Base-by-base conservation (phyloP, 768 basidiomycete species). In the Suillus americanus region DNA sequence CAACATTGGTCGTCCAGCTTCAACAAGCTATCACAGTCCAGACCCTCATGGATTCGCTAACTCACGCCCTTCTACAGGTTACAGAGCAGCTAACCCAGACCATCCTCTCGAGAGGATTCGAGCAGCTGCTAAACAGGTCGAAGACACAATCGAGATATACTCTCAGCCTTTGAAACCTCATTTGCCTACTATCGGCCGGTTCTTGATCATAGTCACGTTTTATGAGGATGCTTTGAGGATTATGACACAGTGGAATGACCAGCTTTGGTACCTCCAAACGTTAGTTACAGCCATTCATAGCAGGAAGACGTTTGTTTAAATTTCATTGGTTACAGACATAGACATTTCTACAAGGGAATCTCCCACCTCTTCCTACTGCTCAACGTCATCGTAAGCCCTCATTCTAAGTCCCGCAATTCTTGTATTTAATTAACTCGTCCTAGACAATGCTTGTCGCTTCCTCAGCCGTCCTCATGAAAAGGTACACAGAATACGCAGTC, bases 241-340 rank as follows among this genome's bases (percentile, higher is more conserved):
- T 73, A 62, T 93, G 65, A 93, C 95, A 3, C 97, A 99, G 76
- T 99, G 95, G 95, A 76, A 86, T 56, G 97, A 99, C 81, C 97
- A 99, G 79, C 86, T 97, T 62, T 99, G 97, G 94, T 99, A 98
- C 78, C 82, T 99, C 72, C 94, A 98, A 77, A 89, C 88, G 97
- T 97, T 67, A 72, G 94, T 81, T 35, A 51, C 62, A 53, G 45
- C 43, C 54, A 41, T 9, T 38, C 37, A 38, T 30, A 46, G 9
- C n/a, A 33, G 8, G 20, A 53, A 41, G 56, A 35, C 54, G 12
- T 35, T 63, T 50, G 54, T 65, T 23, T 72, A 40, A 70, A 53
- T 35, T 59, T 33, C 43, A 51, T 56, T 55, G 43, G 25, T 40
- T 20, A 43, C 70, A 99, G 97, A 79, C 94, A 99, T 78, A 87